phyloP scores from a whole-genome alignment of 495 filamentous ascomycete species.

The Neurospora cerealis region DNA sequence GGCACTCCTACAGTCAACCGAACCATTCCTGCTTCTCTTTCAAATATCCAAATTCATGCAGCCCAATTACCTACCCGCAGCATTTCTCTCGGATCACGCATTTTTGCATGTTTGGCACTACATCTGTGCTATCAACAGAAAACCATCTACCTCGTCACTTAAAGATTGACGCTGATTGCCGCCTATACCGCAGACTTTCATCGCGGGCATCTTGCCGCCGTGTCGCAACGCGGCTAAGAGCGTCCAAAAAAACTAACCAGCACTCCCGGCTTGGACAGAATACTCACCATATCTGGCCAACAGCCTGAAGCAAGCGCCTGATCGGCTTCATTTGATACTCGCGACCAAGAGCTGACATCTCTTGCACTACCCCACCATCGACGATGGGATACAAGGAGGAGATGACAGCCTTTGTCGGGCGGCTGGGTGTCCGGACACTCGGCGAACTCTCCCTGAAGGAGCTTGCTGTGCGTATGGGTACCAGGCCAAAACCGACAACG shows the following conservation, averaged over 20 bases:
- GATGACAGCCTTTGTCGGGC: slow-evolving; percentile 1
- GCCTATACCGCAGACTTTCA: neutral
- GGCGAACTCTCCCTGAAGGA: slow-evolving; percentile 10
- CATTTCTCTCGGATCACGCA: neutral
- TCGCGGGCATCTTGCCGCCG: neutral
- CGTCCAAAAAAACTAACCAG: neutral
- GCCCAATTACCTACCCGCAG: neutral
- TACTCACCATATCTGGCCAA: neutral
- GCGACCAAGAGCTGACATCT: neutral
- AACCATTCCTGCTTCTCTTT: neutral
- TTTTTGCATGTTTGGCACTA: neutral
- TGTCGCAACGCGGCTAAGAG: neutral
- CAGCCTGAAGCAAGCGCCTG: neutral
- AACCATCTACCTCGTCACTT: neutral
- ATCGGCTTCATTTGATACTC: neutral
- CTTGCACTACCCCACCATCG: neutral
- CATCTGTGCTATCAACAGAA: neutral
- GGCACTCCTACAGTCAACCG: neutral
- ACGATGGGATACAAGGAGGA: slow-evolving; percentile 6
- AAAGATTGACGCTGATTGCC: neutral
- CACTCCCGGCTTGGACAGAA: neutral
- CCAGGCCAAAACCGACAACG: neutral
- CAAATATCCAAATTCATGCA: neutral
- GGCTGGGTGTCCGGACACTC: slow-evolving; percentile 5
- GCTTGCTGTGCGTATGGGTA: slow-evolving; percentile 9